Evolutionary conservation across 805 yeast genomes (phyloP), one percentile per base, ranked within the genome.

Genomic region (Priceomyces medius): DNA sequence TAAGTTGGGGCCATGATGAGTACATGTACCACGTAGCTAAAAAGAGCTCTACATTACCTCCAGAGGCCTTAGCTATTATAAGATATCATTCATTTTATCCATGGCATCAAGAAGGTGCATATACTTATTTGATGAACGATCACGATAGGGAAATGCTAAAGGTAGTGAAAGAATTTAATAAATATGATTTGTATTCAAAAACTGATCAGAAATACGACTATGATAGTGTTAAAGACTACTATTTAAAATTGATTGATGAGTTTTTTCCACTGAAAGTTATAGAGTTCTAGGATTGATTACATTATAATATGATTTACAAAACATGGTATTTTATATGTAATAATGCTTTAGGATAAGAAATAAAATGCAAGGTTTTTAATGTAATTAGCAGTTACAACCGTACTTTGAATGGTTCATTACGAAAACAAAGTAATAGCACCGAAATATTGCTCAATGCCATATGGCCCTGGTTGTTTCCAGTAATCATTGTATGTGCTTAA

Each of bases 401-500:
- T n/a, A n/a, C n/a, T n/a, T n/a, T n/a, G n/a, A n/a, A n/a, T n/a
- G 10, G 12, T 32, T 6, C 20, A 12, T 20, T 48, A 57, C 18
- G 44, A 35, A 50, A 66, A 60, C 37, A 69, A 64, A 31, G 71
- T 60, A 43, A 77, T 69, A 48, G 79, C 69, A 55, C 97, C 97
- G 54, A 90, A 90, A 39, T 79, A 80, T 66, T 88, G 96, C 66
- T 90, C 97, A 56, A 90, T 81, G 47, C 83, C 85, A 60, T 87
- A 84, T 2, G 74, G 71, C 44, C 97, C 97, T 18, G 97, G 89
- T 8, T 57, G 54, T 60, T 90, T 90, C 97, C 97, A 90, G 63
- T 65, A 73, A 62, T 90, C 97, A 55, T 90, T 71, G 64, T 66
- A 88, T n/a, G 89, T 81, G 16, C 95, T 80, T 55, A 90, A 72